Evolutionary conservation across 345 rosid species (phyloP).

Genomic region (Pseudoturritis turrita): DNA sequence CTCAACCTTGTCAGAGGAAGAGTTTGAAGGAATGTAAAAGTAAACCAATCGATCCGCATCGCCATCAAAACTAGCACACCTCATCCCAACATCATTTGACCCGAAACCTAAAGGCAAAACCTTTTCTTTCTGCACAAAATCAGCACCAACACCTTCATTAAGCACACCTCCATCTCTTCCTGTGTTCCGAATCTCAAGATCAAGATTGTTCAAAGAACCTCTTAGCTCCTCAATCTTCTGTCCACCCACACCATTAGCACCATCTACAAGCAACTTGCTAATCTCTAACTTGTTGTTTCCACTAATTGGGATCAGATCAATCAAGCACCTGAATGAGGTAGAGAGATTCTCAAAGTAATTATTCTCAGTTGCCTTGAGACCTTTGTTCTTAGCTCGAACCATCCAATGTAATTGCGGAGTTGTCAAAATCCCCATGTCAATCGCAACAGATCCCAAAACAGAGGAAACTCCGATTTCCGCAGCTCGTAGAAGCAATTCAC

Average conservation of each 20-base stretch:
- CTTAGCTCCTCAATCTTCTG: constrained; percentile 57
- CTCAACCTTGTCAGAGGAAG: constrained; percentile 32
- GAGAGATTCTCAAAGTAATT: constrained; percentile 79
- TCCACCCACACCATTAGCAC: constrained; percentile 94
- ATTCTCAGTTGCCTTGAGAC: constrained; percentile 55
- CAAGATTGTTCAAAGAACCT: constrained; percentile 45
- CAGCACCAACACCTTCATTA: constrained; percentile 95
- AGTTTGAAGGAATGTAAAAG: constrained; percentile 39
- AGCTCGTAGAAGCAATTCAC: constrained; percentile 76
- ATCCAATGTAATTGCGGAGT: constrained; percentile 97
- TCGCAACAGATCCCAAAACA: constrained; percentile 51
- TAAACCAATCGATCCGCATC: constrained; percentile 88
- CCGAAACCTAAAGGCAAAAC: constrained; percentile 68
- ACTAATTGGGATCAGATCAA: constrained; percentile 51
- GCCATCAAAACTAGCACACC: constrained; percentile 97
- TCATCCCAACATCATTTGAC: constrained; percentile 46
- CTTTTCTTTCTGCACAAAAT: constrained; percentile 94
- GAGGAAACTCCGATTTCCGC: constrained; percentile 74
- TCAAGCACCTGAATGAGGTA: constrained; percentile 61
- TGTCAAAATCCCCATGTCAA: constrained; percentile 76
- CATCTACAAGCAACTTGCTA: constrained; percentile 66
- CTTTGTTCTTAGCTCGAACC: constrained; percentile 82
- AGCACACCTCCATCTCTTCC: constrained; percentile 76
- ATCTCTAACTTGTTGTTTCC: constrained; percentile 11
- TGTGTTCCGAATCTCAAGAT: constrained; percentile 65